Evolutionary conservation across 1,139 yeast genomes (phyloP), one percentile per base, ranked within the genome.

Genomic region (Groenewaldozyma sp.): DNA sequence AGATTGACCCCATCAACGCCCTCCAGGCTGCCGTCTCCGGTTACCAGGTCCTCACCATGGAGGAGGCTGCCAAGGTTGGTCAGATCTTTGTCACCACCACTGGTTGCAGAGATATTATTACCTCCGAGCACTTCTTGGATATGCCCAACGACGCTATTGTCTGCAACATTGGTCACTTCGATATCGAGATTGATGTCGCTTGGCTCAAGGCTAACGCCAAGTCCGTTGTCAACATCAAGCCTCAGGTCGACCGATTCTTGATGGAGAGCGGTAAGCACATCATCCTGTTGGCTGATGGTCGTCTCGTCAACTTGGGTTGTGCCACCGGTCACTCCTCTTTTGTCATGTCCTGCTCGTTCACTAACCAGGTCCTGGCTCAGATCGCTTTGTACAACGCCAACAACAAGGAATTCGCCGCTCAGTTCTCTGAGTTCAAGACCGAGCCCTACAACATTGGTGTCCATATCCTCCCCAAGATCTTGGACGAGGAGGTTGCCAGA

Each of bases 101-200:
- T 54, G 99, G 99, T 65, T 88, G 97, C 76, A 87, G 97, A 74
- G 98, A 91, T 68, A 91, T 91, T 67, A 87, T 91, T 72, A 80
- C 82, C 54, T 87, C 86, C 62, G 73, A 71, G 58, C 95, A 91
- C 74, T 91, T 91, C 68, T 72, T 72, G 58, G 71, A 68, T 56
- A 91, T 91, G 98, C 97, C 96, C 71, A 95, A 91, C 71, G 98
- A 91, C 65, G 98, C 99, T 60, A 93, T 91, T 67, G 98, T 91
- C 51, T 93, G 97, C 76, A 91, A 91, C 94, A 91, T 91, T 73
- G 99, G 99, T 68, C 99, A 91, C 74, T 91, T 91, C 62, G 99
- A 91, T 71, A 87, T 91, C 64, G 99, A 91, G 76, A 93, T 91
- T 60, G 99, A 91, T 49, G 52, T 47, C 67, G 66, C 50, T 58